Base-by-base conservation (phyloP, 805 yeast species). In the Starmerella bombicola region DNA sequence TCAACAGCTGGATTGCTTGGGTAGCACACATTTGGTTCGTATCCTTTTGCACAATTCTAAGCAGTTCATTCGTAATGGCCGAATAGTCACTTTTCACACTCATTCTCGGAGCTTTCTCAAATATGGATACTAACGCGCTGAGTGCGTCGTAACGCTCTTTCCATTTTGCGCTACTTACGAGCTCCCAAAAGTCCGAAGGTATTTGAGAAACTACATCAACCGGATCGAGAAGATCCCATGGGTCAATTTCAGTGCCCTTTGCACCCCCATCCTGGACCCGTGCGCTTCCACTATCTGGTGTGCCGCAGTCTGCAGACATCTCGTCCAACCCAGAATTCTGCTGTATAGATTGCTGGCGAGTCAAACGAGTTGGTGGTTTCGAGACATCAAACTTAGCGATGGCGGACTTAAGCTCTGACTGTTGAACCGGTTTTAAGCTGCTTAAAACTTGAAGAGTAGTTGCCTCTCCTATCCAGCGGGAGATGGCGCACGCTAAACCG, bases 1-100 rank as follows among this genome's bases (percentile, higher is more conserved):
- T 73, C 16, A 78, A 62, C 33, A 80, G 73, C 41, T 74, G 73
- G 1, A 93, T 79, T 0, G 95, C 83, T 23, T 78, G 54, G 13
- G 80, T 77, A 0, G 81, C 95, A 12, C 82, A 94, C 61, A 79
- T 85, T 39, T 85, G 70, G 56, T 91, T 91, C 4, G 86, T 93
- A 62, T 91, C 98, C 54, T 76, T 83, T 6, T 42, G 40, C 55
- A 85, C 67, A 46, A 85, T 72, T 50, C 75, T 78, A n/a, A 78
- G 72, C 49, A 84, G 66, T 1, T 68, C 58, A 41, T 76, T 63
- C n/a, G 77, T 61, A n/a, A 86, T 59, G 2, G 69, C 77, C 5
- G 69, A 48, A 58, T 78, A 84, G 56, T 86, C 93, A 39, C 66
- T 81, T 25, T 65, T 67, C 7, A 64, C 60, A n/a, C 64, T 65